Base-by-base conservation (phyloP, 2,329 filamentous ascomycete species). In the Chaetomiaceae sp. region DNA sequence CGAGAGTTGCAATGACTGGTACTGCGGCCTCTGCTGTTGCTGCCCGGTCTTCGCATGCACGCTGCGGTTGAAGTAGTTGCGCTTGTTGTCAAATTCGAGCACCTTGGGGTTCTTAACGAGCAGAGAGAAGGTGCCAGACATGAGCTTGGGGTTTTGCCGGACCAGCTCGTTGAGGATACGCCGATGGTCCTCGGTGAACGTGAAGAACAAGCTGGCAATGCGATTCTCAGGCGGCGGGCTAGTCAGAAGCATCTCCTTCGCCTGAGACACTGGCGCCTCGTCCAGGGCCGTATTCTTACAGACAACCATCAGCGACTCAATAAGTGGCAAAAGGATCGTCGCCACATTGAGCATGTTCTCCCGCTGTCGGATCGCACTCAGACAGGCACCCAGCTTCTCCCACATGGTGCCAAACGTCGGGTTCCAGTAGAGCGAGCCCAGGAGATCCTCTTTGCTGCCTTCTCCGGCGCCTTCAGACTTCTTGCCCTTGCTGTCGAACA, bases 71-170 rank as follows among this genome's bases (percentile, higher is more conserved):
- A 98, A 98, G 75, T 94, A 98, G 69, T 95, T 97, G 60, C 93
- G 89, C 74, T 98, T 98, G 72, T 98, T 98, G 70, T 98, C 93
- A 60, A 98, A 98, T 62, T 98, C 93, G 11, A 98, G 74, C 3
- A 98, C 94, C 75, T 97, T 98, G 20, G 93, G 94, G 62, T 98
- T 98, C 74, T 95, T 96, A 53, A 97, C 93, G 38, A 98, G 71
- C 14, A 98, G 76, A 10, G 91, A 90, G 68, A 98, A 96, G 3
- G 91, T 96, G 43, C 93, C 93, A 49, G 91, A 96, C 94, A 98
- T 98, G 54, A 98, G 80, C 66, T 95, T 95, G 24, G 94, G 93
- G 56, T 95, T 97, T 62, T 95, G 88, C 54, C 94, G 85, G 45
- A 98, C 93, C 54, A 98, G 84, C 64, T 98, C 93, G 62, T 98